Evolutionary conservation across 2,329 filamentous ascomycete species (phyloP).

Genomic region (Phyllosticta citribraziliensis): DNA sequence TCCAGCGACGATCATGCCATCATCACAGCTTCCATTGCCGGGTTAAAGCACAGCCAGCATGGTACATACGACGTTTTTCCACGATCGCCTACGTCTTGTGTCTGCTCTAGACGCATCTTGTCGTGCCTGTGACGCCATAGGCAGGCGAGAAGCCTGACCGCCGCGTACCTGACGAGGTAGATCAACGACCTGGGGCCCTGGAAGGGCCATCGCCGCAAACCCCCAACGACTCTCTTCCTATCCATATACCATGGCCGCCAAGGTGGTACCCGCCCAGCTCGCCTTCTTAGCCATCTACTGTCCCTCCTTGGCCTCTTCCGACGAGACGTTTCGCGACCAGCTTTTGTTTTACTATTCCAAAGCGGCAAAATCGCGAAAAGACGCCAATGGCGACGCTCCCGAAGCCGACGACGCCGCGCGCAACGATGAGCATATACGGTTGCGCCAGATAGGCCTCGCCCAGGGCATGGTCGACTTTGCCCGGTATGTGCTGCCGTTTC

Average conservation of each 20-base stretch:
- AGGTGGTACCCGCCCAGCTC: conserved; percentile 66
- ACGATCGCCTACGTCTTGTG: background rate
- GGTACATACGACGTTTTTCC: background rate
- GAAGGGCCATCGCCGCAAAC: background rate
- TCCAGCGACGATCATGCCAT: background rate
- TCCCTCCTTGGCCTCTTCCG: conserved; percentile 62
- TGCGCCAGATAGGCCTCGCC: conserved; percentile 88
- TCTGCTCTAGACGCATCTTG: background rate
- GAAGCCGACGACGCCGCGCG: conserved; percentile 29
- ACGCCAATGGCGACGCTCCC: conserved; percentile 19
- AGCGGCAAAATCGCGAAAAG: background rate
- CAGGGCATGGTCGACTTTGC: conserved; percentile 95
- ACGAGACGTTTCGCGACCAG: conserved; percentile 68
- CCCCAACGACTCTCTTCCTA: background rate
- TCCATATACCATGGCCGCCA: conserved; percentile 14
- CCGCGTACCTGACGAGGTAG: background rate
- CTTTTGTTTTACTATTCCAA: conserved; percentile 84
- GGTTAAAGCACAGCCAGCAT: background rate
- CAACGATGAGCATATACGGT: conserved; percentile 70
- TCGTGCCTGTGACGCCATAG: background rate
- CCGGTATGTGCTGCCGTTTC: conserved; percentile 35
- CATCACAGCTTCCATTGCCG: background rate
- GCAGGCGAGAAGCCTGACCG: background rate
- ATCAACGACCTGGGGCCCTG: background rate
- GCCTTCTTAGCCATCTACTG: conserved; percentile 94